Evolutionary conservation across 495 filamentous ascomycete genomes (phyloP), one percentile per base, ranked within the genome.

Genomic region (Neurospora tetrasperma): DNA sequence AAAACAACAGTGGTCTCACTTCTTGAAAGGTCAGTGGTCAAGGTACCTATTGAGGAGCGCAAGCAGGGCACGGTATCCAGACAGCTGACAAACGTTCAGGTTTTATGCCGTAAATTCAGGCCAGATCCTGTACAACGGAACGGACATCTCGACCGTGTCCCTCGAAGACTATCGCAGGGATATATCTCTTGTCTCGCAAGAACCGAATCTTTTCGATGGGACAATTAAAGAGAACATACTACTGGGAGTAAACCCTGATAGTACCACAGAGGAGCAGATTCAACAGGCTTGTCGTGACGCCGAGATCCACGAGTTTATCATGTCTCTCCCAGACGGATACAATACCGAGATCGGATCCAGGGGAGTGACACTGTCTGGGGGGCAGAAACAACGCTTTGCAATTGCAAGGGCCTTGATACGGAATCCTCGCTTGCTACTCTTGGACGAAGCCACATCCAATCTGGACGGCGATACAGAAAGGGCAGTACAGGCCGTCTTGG

Each of bases 371-470:
- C 85, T 96, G 73, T 93, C 90, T 4, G 93, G 93, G 1, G 93
- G 93, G 0, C 93, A 96, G 78, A 89, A 89, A 76, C 93, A 95
- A 75, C 85, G 93, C 16, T 80, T 96, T 38, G 87, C 91, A 0
- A 91, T 96, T 71, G 92, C 93, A 2, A 82, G 93, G 54, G 92
- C 93, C 0, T 84, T 96, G 62, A 88, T 96, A 42, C 89, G 92
- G 4, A 87, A 90, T 44, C 93, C 93, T 0, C 85, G 86, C 31
- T 81, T 96, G 38, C 82, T 96, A 70, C 84, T 96, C 23, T 83
- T 96, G 7, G 93, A 96, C 77, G 93, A 96, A 78, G 91, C 93
- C 1, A 96, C 93, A 3, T 90, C 88, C 23, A 90, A 88, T 42
- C 81, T 96, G 54, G 93, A 96, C 74, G 89, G 90, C 6, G 88